Evolutionary conservation across 2,329 filamentous ascomycete genomes (phyloP), one percentile per base, ranked within the genome.

Genomic region (Coniella lustricola): DNA sequence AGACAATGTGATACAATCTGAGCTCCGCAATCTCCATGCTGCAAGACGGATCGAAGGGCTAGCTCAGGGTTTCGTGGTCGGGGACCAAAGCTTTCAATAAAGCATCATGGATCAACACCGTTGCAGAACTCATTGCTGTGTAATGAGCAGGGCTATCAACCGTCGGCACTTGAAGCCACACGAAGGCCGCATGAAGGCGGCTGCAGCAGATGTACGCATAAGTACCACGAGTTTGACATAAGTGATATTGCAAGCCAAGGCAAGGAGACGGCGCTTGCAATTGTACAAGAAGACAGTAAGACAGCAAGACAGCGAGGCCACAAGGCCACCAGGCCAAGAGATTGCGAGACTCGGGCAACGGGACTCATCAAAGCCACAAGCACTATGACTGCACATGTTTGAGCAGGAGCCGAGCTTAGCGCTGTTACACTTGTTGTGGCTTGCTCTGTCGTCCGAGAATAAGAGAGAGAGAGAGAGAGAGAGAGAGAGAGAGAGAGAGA

Each of bases 331-430:
- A n/a, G n/a, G n/a, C n/a, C n/a, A n/a, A n/a, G n/a, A n/a, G 25
- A 29, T 10, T 29, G 25, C 25, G 25, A 29, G 14, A 35, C 7
- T 35, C 33, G 13, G 14, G 14, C 13, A 5, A 17, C 25, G 22
- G 17, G n/a, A n/a, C 13, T 31, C 18, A 40, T 44, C 42, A 35
- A 35, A 48, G 33, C 38, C 35, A 43, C 33, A 37, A 16, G 31
- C 44, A 34, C 18, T 43, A 16, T 53, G 49, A 53, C 29, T 53
- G 51, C 51, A 46, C 48, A 53, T 42, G 51, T 51, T 53, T 29
- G 48, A 51, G 37, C 22, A 38, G 18, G 42, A 51, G 36, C 41
- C 51, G 48, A 51, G 49, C 39, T 34, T 42, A 29, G 25, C 25
- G 25, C 5, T 29, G 25, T 29, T 29, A 10, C n/a, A n/a, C n/a